phyloP scores from a whole-genome alignment of 805 yeast species.

The Sugiyamaella americana region DNA sequence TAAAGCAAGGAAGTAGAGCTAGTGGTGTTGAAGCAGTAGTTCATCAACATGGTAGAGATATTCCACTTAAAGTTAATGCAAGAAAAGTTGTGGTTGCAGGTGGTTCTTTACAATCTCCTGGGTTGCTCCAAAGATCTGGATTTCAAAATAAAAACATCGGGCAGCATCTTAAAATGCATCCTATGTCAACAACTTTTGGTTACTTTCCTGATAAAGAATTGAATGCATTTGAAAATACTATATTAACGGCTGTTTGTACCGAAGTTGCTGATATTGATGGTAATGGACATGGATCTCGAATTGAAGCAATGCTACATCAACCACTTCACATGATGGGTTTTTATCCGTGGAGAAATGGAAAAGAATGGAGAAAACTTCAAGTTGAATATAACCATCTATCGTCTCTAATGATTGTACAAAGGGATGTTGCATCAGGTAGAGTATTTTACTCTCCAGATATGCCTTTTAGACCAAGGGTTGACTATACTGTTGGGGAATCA shows the following conservation, averaged over 20 bases:
- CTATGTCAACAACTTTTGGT: conserved; percentile 39
- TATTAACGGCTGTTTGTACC: conserved; percentile 45
- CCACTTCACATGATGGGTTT: conserved; percentile 38
- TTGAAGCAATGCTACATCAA: conserved; percentile 44
- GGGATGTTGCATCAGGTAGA: conserved; percentile 40
- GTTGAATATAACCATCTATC: conserved; percentile 36
- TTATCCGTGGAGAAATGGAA: conserved; percentile 40
- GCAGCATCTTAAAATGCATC: conserved; percentile 46
- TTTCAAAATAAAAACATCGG: conserved; percentile 49
- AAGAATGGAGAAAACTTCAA: conserved; percentile 31
- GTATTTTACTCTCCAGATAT: conserved; percentile 33
- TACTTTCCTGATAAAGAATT: conserved; percentile 37
- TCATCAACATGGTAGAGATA: conserved; percentile 11
- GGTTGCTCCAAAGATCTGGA: conserved; percentile 42
- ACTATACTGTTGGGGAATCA: conserved; percentile 37
- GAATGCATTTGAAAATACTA: conserved; percentile 38
- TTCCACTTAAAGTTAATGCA: conserved; percentile 34
- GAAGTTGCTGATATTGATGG: conserved; percentile 48
- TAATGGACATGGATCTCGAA: conserved; percentile 45
- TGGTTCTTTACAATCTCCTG: conserved; percentile 48
- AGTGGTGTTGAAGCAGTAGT: conserved; percentile 39
- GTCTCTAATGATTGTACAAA: conserved; percentile 39
- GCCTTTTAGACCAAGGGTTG: conserved; percentile 34
- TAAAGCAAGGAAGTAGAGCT: conserved; percentile 41
- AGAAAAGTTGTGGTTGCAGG: conserved; percentile 41